phyloP scores from a whole-genome alignment of 2,329 filamentous ascomycete species.

The Lasiodiplodia sp. region DNA sequence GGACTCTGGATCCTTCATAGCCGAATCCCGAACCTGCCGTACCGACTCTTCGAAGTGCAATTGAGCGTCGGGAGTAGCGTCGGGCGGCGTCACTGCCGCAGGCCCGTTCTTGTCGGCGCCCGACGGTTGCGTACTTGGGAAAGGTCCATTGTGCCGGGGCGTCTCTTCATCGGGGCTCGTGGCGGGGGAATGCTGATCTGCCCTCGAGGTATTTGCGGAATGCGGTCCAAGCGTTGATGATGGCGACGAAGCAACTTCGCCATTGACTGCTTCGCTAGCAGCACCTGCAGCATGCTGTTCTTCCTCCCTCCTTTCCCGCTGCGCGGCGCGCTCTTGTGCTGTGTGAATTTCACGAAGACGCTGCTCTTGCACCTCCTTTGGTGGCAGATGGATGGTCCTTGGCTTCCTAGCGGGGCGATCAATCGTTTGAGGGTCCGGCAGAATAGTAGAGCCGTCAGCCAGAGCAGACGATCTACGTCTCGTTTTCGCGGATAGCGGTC shows the following conservation, averaged over 20 bases:
- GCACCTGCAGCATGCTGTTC: conserved; percentile 40
- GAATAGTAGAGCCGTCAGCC: conserved; percentile 43
- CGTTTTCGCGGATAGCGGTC: conserved; percentile 38
- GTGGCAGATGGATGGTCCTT: conserved; percentile 56
- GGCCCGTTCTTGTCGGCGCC: conserved; percentile 1
- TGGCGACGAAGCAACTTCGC: conserved; percentile 56
- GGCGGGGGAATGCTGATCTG: conserved; percentile 72
- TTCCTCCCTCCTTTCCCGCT: conserved; percentile 50
- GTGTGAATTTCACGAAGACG: conserved; percentile 51
- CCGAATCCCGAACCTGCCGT: conserved; percentile 54
- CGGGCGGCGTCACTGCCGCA: conserved; percentile 1
- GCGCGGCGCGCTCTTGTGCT: conserved; percentile 46
- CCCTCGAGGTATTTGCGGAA: conserved; percentile 75
- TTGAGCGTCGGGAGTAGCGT: conserved; percentile 65
- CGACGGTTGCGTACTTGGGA: conserved; percentile 40
- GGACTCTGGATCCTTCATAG: not conserved
- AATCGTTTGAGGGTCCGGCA: conserved; percentile 37
- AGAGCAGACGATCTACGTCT: conserved; percentile 40
- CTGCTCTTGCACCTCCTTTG: conserved; percentile 59
- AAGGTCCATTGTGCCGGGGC: conserved; percentile 45
- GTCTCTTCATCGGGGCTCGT: conserved; percentile 74
- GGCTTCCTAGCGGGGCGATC: conserved; percentile 31
- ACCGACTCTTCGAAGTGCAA: conserved; percentile 59
- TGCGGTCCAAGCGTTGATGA: conserved; percentile 73
- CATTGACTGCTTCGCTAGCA: conserved; percentile 33